Conservation (phyloP, 768 basidiomycete species). For the Leucogyrophana mollusca region DNA sequence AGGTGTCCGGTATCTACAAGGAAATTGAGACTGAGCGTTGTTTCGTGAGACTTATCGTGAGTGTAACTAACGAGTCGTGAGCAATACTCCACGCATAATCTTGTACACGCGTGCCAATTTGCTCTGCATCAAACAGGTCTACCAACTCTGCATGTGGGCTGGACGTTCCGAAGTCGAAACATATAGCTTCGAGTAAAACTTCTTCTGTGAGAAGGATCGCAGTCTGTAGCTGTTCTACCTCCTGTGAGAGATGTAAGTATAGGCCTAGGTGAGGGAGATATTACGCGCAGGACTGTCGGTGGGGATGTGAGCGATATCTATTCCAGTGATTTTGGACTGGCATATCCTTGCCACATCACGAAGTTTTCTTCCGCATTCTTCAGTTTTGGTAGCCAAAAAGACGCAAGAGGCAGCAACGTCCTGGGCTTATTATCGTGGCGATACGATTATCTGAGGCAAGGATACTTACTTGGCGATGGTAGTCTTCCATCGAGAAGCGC, state of each 20-base stretch:
- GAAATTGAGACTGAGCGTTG: constrained; percentile 7
- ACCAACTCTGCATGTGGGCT: constrained; percentile 77
- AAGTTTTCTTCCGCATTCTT: constrained; percentile 84
- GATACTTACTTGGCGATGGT: constrained; percentile 67
- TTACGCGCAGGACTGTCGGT: constrained; percentile 62
- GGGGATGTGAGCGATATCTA: constrained; percentile 54
- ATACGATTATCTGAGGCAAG: constrained; percentile 6
- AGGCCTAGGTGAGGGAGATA: not conserved
- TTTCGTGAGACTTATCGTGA: constrained; percentile 11
- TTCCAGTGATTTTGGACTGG: constrained; percentile 61
- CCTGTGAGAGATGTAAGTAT: constrained; percentile 39
- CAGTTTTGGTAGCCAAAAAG: constrained; percentile 89
- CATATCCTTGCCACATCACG: constrained; percentile 80
- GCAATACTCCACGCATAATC: constrained; percentile 86
- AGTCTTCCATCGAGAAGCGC: constrained; percentile 81
- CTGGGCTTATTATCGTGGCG: constrained; percentile 34
- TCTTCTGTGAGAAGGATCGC: constrained; percentile 76
- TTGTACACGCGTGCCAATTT: constrained; percentile 48
- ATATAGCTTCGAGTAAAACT: constrained; percentile 75
- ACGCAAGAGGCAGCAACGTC: constrained; percentile 84
- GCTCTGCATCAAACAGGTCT: constrained; percentile 63
- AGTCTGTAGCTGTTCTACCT: constrained; percentile 69
- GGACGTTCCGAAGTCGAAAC: constrained; percentile 80
- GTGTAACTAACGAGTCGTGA: constrained; percentile 72
- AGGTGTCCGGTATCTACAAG: constrained; percentile 70